Evolutionary conservation across 106 monocot species (phyloP), one percentile per base, ranked within the genome.

Genomic region (Apostasia ramifera): DNA sequence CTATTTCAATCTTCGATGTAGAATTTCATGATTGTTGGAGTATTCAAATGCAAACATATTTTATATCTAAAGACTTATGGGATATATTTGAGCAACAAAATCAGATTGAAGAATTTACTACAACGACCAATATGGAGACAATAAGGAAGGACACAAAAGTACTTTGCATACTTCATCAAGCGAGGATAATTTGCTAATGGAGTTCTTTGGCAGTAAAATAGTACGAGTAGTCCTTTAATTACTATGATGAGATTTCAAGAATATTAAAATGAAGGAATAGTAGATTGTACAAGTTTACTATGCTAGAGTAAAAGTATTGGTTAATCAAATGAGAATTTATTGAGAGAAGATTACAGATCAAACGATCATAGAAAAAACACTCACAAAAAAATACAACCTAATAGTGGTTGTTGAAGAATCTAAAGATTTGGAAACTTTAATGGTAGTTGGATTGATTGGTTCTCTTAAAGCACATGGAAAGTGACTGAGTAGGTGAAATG

Each of bases 231-330:
- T 53, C 10, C 52, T 53, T 53, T 10, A 53, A 53, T 6, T 53
- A 10, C 52, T 53, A 10, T 6, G 52, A 53, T 53, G 52, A 53
- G 52, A 53, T 43, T 62, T 62, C 2, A 41, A 62, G 43, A 62
- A 62, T 40, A 62, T 62, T 62, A 62, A 62, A 43, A 62, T 62
- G 62, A 62, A 62, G 12, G 62, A 26, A 62, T 62, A 41, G 0
- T 62, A 41, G 41, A 41, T 2, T 62, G 41, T 6, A 5, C 5
- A 62, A 62, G 62, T 41, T 62, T 37, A 40, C 0, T 62, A 40
- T 44, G 39, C 52, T 53, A 53, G 52, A 53, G 7, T 7, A 62
- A 44, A 62, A 62, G 7, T 1, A 44, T 2, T 62, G 2, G 6
- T 62, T 1, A 13, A 62, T 53, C 26, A 26, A 26, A 26, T 53